Evolutionary conservation across 2,329 filamentous ascomycete genomes (phyloP).

Genomic region (Nectriaceae sp.): DNA sequence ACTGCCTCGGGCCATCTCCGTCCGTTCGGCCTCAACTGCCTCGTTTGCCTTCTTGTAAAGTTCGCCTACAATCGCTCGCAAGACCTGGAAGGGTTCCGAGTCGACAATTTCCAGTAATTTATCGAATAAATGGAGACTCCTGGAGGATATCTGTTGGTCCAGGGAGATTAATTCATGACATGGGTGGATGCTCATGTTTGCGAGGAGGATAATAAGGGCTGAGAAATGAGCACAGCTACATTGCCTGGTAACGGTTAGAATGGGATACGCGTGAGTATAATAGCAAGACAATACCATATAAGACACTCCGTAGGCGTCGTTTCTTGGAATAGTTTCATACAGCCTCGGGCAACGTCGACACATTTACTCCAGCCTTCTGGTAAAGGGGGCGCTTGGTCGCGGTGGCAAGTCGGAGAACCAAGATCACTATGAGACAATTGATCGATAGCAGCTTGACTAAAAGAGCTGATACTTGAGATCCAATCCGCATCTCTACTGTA

Average conservation of each 20-base stretch:
- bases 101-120: slow-evolving; percentile 22
- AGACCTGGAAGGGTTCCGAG: slow-evolving; percentile 13
- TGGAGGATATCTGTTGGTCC: slow-evolving; percentile 31
- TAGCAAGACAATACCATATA: slow-evolving; percentile 27
- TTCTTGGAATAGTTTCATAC: slow-evolving; percentile 34
- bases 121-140: slow-evolving; percentile 31
- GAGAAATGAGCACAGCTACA: slow-evolving; percentile 35
- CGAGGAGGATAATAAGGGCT: slow-evolving; percentile 35
- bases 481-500: slow-evolving; percentile 41
- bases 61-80: slow-evolving; percentile 18
- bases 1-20: neutral
- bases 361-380: slow-evolving; percentile 35
- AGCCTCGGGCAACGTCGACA: slow-evolving; percentile 35
- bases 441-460: slow-evolving; percentile 27
- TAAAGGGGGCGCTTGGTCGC: slow-evolving; percentile 19
- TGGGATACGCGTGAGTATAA: too few relatives aligned
- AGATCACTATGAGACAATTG: slow-evolving; percentile 9
- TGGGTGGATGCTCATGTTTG: slow-evolving; percentile 34
- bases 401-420: neutral
- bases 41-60: slow-evolving; percentile 20
- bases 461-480: slow-evolving; percentile 34
- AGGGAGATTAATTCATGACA: slow-evolving; percentile 22
- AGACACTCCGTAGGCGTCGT: slow-evolving; percentile 33
- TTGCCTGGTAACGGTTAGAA: slow-evolving; percentile 20
- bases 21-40: slow-evolving; percentile 11